phyloP scores from a whole-genome alignment of 345 rosid genomes.

The Salix koriyanagi region DNA sequence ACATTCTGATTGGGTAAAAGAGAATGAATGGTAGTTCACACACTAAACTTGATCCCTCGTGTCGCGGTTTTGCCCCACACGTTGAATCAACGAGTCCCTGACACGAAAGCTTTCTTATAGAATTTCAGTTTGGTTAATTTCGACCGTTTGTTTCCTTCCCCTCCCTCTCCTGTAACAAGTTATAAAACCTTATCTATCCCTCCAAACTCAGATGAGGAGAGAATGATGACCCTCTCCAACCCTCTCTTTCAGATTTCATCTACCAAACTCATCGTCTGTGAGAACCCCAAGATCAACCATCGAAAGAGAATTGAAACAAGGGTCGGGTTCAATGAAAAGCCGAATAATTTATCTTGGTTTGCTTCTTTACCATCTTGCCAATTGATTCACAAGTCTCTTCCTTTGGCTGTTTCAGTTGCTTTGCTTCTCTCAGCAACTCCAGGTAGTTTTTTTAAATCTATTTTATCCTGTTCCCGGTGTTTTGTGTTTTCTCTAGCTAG shows the following conservation, averaged over 20 bases:
- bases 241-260: slow-evolving; percentile 16
- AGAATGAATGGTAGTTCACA: too few relatives aligned
- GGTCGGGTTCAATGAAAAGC: neutral
- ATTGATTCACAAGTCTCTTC: slow-evolving; percentile 38
- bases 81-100: neutral
- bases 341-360: neutral
- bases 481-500: neutral
- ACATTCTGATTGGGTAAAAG: too few relatives aligned
- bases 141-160: slow-evolving; percentile 17
- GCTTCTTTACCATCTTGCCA: slow-evolving; percentile 16
- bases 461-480: neutral
- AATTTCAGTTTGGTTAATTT: slow-evolving; percentile 6
- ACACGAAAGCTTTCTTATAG: neutral
- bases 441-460: slow-evolving; percentile 29
- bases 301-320: slow-evolving; percentile 10
- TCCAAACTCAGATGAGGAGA: slow-evolving; percentile 10
- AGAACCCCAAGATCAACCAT: slow-evolving; percentile 23
- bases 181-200: neutral
- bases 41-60: neutral
- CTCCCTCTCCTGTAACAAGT: neutral
- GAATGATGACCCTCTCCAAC: slow-evolving; percentile 27
- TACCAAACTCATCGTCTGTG: slow-evolving; percentile 21
- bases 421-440: slow-evolving; percentile 61
- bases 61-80: neutral
- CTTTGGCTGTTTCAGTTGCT: slow-evolving; percentile 66